Base-by-base conservation (phyloP, 2,329 filamentous ascomycete species). In the Diaporthe helianthi region DNA sequence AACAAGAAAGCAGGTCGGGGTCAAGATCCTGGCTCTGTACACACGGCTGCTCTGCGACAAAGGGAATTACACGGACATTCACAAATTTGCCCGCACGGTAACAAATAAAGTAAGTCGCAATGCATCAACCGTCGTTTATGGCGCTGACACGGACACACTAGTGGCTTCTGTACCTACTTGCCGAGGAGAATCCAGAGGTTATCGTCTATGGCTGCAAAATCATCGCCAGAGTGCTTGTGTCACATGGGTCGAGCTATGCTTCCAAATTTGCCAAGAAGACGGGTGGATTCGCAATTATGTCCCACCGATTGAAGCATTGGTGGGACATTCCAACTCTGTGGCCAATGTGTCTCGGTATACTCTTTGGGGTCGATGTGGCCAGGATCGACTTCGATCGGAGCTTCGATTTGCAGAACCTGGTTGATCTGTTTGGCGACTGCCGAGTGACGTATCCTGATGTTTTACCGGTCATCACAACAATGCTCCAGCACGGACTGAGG, bases 131-230 rank as follows among this genome's bases (percentile, higher is more conserved):
- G 4, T 29, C 17, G 2, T 19, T 55, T 26, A 24, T n/a, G n/a
- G 38, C 47, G 24, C 67, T 69, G 36, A 67, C 15, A 29, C 24
- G 4, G 17, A 26, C n/a, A 15, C 17, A 69, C 53, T 73, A 95
- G 91, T 98, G 94, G 94, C 86, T 97, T 17, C 83, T 99, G 17
- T 97, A 98, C 79, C 87, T 99, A 17, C 85, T 98, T 63, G 93
- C 93, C 9, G 94, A 98, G 77, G 89, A 93, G 71, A 92, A 98
- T 70, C 86, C 92, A 7, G 91, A 94, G 73, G 90, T 97, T 26
- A 91, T 98, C 13, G 85, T 94, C 17, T 87, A 94, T 64, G 93
- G 93, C 17, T 87, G 90, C 73, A 94, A 92, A 76, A 95, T 99
- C 65, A 83, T 99, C 29, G 91, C 93, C 29, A 89, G 94, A 46